Conservation (phyloP, 2,329 filamentous ascomycete species). For the Coleophoma eucalyptorum region DNA sequence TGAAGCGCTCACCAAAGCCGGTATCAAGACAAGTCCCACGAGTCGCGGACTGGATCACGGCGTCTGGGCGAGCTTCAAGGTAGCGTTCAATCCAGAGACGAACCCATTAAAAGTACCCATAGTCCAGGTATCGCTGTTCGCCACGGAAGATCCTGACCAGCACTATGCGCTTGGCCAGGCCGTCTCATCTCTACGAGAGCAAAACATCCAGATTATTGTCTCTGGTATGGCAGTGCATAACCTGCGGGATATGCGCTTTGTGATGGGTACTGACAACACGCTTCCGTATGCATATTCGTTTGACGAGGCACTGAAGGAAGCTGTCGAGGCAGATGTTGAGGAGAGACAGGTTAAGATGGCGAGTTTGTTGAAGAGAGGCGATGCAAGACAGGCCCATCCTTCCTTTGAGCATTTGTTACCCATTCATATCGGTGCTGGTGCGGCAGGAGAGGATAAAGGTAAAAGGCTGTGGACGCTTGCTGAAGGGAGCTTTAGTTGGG, state of each 20-base stretch:
- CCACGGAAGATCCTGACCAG: constrained; percentile 57
- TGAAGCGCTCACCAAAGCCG: constrained; percentile 46
- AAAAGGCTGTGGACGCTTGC: constrained; percentile 39
- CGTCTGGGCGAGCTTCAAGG: constrained; percentile 66
- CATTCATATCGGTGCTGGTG: constrained; percentile 52
- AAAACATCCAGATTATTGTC: constrained; percentile 64
- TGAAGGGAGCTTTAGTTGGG: constrained; percentile 50
- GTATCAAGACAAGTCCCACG: constrained; percentile 55
- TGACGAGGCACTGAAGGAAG: constrained; percentile 53
- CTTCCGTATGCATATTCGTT: constrained; percentile 57
- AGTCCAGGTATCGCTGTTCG: constrained; percentile 69
- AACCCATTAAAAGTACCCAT: constrained; percentile 65
- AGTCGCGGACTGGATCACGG: constrained; percentile 70
- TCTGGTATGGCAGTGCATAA: constrained; percentile 77
- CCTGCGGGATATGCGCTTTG: constrained; percentile 49
- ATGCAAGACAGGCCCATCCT: constrained; percentile 61
- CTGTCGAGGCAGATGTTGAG: constrained; percentile 35
- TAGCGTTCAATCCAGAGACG: constrained; percentile 50
- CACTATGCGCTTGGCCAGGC: constrained; percentile 68
- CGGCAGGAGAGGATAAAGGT: constrained; percentile 43
- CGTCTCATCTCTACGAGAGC: constrained; percentile 60
- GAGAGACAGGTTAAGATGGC: constrained; percentile 39
- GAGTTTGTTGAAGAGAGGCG: constrained; percentile 40
- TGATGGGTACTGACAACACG: constrained; percentile 36
- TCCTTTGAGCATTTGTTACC: constrained; percentile 60